phyloP scores from a whole-genome alignment of 106 monocot species.

The Dactylorhiza incarnata region DNA sequence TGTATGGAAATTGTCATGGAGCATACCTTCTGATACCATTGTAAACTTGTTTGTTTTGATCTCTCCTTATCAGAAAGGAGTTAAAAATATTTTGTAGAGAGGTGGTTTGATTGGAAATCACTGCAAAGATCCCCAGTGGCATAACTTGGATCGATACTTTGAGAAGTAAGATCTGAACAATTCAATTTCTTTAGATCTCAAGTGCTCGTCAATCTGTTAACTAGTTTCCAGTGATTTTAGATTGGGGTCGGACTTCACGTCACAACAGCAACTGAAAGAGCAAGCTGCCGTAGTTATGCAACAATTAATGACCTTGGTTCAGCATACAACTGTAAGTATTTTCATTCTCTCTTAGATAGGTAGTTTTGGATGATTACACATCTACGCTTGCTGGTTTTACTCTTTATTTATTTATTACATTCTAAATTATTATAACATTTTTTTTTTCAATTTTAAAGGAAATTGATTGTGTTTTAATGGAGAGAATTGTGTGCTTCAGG shows the following conservation, averaged over 20 bases:
- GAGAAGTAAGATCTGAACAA: constrained; percentile 8
- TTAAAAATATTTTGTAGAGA: constrained; percentile 65
- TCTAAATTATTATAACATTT: background rate
- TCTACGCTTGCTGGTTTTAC: background rate
- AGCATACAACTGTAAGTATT: constrained; percentile 72
- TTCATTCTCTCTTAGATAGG: background rate
- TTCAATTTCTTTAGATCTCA: background rate
- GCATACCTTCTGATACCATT: background rate
- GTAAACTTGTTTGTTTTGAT: constrained; percentile 4
- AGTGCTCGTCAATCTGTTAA: background rate
- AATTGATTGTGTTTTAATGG: too few relatives aligned
- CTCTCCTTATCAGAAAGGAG: constrained; percentile 47
- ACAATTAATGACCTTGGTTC: constrained; percentile 58
- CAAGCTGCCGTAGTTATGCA: constrained; percentile 57
- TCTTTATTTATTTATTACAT: background rate
- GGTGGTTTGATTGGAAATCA: constrained; percentile 75
- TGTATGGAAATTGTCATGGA: background rate
- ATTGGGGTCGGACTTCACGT: constrained; percentile 53
- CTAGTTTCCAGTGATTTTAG: constrained; percentile 28
- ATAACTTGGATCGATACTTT: constrained; percentile 58
- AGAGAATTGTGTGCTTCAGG: too few relatives aligned
- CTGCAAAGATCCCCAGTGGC: constrained; percentile 85
- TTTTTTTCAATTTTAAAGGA: too few relatives aligned
- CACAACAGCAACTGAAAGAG: constrained; percentile 56
- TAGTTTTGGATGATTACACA: background rate